Conservation (phyloP, 306 rosid genomes). For the Aeschynomene evenia region DNA sequence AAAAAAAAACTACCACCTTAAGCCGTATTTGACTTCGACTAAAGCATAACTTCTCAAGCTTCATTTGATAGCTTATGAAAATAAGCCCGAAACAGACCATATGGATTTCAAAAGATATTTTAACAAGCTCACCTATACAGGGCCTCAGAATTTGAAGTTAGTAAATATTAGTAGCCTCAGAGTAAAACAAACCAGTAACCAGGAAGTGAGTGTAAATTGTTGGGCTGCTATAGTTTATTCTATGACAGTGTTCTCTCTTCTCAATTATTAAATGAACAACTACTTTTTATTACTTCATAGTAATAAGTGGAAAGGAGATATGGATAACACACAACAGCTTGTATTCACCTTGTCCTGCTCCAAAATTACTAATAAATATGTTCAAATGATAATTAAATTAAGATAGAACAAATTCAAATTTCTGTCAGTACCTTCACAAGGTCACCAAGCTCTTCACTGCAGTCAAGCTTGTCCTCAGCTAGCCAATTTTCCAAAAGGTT, state of each 20-base stretch:
- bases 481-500: slow-evolving; percentile 83
- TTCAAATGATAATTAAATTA: not conserved
- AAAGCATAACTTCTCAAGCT: not conserved
- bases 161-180: not conserved
- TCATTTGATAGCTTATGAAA: not conserved
- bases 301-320: not conserved
- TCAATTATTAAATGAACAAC: not conserved
- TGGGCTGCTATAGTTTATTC: not conserved
- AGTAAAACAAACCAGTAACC: not conserved
- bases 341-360: not conserved
- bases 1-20: not conserved
- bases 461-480: slow-evolving; percentile 84
- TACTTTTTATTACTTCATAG: not conserved
- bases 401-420: not conserved
- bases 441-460: slow-evolving; percentile 83
- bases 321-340: not conserved
- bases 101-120: not conserved
- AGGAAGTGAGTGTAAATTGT: not conserved
- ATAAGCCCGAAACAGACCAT: not conserved
- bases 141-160: not conserved
- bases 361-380: not conserved
- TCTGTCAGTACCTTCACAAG: slow-evolving; percentile 68
- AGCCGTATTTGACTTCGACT: not conserved
- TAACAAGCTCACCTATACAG: not conserved
- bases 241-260: not conserved